phyloP scores from a whole-genome alignment of 495 filamentous ascomycete genomes.

The Filosporella fistucella region DNA sequence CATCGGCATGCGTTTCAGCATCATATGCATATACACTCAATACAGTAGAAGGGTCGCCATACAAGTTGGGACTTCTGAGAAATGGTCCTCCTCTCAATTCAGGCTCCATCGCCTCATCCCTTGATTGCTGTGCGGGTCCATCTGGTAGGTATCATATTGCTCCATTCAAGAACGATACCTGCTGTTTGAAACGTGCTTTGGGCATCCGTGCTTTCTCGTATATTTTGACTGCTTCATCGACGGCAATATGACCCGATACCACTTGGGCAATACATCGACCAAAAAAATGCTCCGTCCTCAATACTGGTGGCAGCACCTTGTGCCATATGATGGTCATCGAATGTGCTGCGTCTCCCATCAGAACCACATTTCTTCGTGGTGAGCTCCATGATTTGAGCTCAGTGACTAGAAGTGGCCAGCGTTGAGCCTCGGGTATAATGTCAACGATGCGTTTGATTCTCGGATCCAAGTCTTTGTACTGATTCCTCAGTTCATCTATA shows the following conservation, averaged over 20 bases:
- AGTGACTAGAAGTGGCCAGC: conserved; percentile 36
- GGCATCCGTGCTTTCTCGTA: conserved; percentile 21
- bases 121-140: conserved; percentile 32
- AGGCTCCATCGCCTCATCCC: conserved; percentile 38
- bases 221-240: conserved; percentile 16
- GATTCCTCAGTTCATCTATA: conserved; percentile 26
- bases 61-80: conserved; percentile 38
- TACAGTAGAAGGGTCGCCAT: conserved; percentile 38
- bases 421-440: conserved; percentile 20
- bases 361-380: conserved; percentile 26
- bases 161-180: conserved; percentile 27
- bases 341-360: conserved; percentile 46
- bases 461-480: conserved; percentile 32
- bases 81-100: conserved; percentile 24
- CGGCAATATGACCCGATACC: neutral
- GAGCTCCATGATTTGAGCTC: conserved; percentile 29
- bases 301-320: conserved; percentile 43
- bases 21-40: conserved; percentile 42
- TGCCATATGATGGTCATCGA: conserved; percentile 46
- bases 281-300: conserved; percentile 30
- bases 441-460: conserved; percentile 30
- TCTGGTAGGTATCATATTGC: conserved; percentile 42
- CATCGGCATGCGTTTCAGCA: conserved; percentile 27
- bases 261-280: conserved; percentile 18
- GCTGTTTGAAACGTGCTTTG: conserved; percentile 23